Conservation (phyloP, 2,329 filamentous ascomycete species). For the Emmonsiellopsis sp. region DNA sequence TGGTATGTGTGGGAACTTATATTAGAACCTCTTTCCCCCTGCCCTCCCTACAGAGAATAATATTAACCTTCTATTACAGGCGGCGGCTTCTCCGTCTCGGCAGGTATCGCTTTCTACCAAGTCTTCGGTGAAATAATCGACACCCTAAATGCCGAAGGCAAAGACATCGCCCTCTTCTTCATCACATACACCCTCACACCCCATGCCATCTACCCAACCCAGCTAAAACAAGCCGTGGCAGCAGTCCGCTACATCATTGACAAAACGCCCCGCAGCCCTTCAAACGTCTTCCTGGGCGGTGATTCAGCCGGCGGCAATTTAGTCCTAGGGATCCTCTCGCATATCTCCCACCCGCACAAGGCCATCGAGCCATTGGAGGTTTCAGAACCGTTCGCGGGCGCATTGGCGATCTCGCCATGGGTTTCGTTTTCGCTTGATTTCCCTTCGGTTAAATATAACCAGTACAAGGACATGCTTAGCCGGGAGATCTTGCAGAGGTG, state of each 20-base stretch:
- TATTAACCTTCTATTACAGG: slow-evolving; percentile 24
- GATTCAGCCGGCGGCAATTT: slow-evolving; percentile 39
- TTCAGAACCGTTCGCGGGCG: slow-evolving; percentile 37
- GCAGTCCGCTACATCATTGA: slow-evolving; percentile 31
- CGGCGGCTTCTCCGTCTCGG: slow-evolving; percentile 48
- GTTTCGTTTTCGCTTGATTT: slow-evolving; percentile 41
- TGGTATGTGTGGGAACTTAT: slow-evolving; percentile 16
- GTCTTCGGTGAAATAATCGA: slow-evolving; percentile 40
- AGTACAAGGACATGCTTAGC: slow-evolving; percentile 44
- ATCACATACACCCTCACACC: slow-evolving; percentile 52
- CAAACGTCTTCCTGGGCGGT: slow-evolving; percentile 32
- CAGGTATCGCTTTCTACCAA: slow-evolving; percentile 38
- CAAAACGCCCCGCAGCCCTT: slow-evolving; percentile 23
- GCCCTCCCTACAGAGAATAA: neutral
- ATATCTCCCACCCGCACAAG: slow-evolving; percentile 47
- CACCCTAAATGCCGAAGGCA: slow-evolving; percentile 32
- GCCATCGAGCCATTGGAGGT: slow-evolving; percentile 38
- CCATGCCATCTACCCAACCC: slow-evolving; percentile 34
- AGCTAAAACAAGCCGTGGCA: slow-evolving; percentile 34
- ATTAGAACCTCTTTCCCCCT: neutral
- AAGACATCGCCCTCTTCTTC: slow-evolving; percentile 42
- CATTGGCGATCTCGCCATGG: slow-evolving; percentile 52
- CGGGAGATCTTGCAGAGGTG: slow-evolving; percentile 34
- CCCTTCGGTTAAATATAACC: slow-evolving; percentile 36
- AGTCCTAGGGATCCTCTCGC: slow-evolving; percentile 29